Percentiles rank a stretch among this genome's conserved stretches.
phyloP scores from a whole-genome alignment of 2,329 filamentous ascomycete genomes.

The Cladosporium sphaerospermum region DNA sequence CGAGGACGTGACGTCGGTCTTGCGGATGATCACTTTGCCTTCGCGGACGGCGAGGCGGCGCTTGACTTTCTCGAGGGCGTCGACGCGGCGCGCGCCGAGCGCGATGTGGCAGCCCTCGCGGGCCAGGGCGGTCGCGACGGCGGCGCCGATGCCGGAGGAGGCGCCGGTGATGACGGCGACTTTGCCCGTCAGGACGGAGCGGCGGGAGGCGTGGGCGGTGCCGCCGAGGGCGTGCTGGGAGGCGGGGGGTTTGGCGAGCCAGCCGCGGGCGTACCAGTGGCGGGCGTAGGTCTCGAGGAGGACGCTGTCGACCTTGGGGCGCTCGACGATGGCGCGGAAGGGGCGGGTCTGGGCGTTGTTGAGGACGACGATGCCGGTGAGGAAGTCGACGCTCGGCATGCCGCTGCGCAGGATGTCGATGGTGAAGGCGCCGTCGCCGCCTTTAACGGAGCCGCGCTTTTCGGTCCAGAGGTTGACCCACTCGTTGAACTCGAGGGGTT shows the following conservation, averaged over 20 bases:
- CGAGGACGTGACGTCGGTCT: conserved; percentile 66
- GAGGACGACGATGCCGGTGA: conserved; percentile 65
- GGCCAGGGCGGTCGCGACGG: conserved; percentile 63
- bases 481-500: conserved; percentile 61
- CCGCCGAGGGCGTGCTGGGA: conserved; percentile 43
- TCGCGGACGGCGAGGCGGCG: conserved; percentile 51
- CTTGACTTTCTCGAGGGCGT: conserved; percentile 63
- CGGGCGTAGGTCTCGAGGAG: conserved; percentile 73
- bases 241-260: conserved; percentile 60
- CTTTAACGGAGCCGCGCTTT: conserved; percentile 57
- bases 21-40: conserved; percentile 60
- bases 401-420: conserved; percentile 73
- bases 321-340: conserved; percentile 51
- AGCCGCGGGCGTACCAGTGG: conserved; percentile 74
- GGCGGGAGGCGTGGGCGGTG: conserved; percentile 38
- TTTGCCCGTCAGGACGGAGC: conserved; percentile 58
- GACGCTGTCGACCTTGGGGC: conserved; percentile 62
- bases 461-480: conserved; percentile 71
- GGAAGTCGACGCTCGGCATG: conserved; percentile 69
- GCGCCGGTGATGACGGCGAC: conserved; percentile 75
- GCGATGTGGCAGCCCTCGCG: conserved; percentile 66
- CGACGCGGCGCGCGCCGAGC: conserved; percentile 63
- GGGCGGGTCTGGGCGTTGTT: conserved; percentile 63
- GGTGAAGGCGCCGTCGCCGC: conserved; percentile 66
- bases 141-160: conserved; percentile 72